Conservation (phyloP, 495 filamentous ascomycete species). For the Xylaria nigripes region DNA sequence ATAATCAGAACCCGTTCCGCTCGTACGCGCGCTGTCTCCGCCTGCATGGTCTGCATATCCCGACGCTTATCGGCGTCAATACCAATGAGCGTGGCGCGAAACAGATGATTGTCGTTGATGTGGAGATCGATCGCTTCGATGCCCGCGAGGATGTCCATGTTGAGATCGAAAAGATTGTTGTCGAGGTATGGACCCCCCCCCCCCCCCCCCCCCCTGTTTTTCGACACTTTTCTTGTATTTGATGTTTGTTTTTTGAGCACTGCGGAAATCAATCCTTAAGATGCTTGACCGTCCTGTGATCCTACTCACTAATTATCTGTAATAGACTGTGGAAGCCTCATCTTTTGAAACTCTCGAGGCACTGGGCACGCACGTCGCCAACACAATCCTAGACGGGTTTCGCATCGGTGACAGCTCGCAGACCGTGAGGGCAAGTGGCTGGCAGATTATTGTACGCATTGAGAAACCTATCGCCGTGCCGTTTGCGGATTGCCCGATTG, state of each 20-base stretch:
- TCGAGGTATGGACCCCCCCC: slow-evolving; percentile 37
- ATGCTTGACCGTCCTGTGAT: no score
- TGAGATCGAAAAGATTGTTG: slow-evolving; percentile 40
- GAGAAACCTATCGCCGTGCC: slow-evolving; percentile 53
- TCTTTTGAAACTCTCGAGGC: slow-evolving; percentile 58
- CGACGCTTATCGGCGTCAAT: slow-evolving; percentile 55
- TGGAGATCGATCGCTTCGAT: slow-evolving; percentile 43
- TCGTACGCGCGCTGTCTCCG: slow-evolving; percentile 24
- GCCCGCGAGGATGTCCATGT: slow-evolving; percentile 34
- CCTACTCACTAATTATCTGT: slow-evolving; percentile 9
- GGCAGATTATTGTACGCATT: slow-evolving; percentile 42
- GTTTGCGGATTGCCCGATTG: slow-evolving; percentile 47
- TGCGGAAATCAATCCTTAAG: no score
- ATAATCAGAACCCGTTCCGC: slow-evolving; percentile 13
- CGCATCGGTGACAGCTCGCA: slow-evolving; percentile 17
- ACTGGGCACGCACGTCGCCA: slow-evolving; percentile 40
- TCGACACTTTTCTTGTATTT: background rate
- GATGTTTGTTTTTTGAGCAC: no score
- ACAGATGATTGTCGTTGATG: slow-evolving; percentile 49
- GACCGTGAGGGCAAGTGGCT: slow-evolving; percentile 24
- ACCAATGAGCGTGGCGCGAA: slow-evolving; percentile 47
- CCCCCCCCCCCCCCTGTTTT: background rate
- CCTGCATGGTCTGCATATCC: slow-evolving; percentile 43
- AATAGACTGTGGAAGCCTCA: slow-evolving; percentile 46
- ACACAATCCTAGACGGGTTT: slow-evolving; percentile 29